phyloP scores from a whole-genome alignment of 257 asterid species.

The Przewalskia tangutica region DNA sequence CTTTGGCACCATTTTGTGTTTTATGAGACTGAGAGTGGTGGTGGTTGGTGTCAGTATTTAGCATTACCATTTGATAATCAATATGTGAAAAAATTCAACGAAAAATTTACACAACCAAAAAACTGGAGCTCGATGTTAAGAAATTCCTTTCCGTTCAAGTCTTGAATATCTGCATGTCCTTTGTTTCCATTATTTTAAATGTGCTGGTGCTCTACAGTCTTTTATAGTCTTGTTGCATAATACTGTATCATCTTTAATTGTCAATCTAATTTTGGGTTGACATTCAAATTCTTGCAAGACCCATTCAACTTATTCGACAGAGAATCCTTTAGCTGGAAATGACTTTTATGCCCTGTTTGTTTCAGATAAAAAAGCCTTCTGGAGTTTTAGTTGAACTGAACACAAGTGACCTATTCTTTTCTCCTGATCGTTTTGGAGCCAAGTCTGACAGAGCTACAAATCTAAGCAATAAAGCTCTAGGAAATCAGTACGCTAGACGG shows the following conservation, averaged over 20 bases:
- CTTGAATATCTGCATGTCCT: not conserved
- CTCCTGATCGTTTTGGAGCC: constrained; percentile 51
- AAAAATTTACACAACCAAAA: not conserved
- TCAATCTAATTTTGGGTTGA: not conserved
- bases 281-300: not conserved
- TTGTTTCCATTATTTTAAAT: not conserved
- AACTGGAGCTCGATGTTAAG: not conserved
- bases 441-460: constrained; percentile 32
- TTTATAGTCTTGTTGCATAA: not conserved
- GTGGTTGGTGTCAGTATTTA: not conserved
- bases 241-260: not conserved
- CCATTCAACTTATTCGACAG: not conserved
- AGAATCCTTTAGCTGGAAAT: not conserved
- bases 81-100: not conserved
- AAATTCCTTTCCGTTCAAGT: not conserved
- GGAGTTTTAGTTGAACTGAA: constrained; percentile 51
- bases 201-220: not conserved
- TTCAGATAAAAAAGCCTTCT: constrained; percentile 39
- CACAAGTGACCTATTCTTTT: constrained; percentile 37
- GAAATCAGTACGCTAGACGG: constrained; percentile 28
- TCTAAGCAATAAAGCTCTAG: constrained; percentile 31
- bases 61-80: not conserved
- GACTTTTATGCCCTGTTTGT: not conserved
- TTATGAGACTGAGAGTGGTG: not conserved
- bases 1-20: not conserved